Evolutionary conservation across 2,329 filamentous ascomycete species (phyloP).

Genomic region (Arthrobotrys entomopaga): DNA sequence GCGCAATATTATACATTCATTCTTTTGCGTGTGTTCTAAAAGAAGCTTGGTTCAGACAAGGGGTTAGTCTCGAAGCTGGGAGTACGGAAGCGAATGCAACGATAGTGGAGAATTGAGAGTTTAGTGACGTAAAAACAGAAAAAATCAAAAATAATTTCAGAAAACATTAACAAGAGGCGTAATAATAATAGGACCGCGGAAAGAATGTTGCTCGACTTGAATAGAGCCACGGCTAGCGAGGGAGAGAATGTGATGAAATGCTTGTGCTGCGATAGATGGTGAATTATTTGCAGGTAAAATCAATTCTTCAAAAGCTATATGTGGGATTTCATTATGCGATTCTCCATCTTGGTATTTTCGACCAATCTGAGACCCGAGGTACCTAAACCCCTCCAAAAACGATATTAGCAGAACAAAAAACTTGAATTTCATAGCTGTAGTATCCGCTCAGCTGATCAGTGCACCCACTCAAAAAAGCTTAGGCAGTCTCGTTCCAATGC

Average conservation of each 20-base stretch:
- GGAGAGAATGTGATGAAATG: constrained; percentile 57
- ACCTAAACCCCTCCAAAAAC: constrained; percentile 7
- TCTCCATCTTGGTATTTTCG: constrained; percentile 23
- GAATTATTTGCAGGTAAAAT: constrained; percentile 53
- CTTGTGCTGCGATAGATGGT: constrained; percentile 56
- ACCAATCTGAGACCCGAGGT: constrained; percentile 14
- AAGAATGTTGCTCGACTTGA: constrained; percentile 54
- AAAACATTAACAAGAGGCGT: constrained; percentile 8
- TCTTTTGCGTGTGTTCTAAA: no score
- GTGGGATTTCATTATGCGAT: constrained; percentile 14
- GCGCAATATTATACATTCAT: no score
- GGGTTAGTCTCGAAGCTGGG: no score
- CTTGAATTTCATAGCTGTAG: no score
- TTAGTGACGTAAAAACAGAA: no score
- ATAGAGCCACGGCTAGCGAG: constrained; percentile 57
- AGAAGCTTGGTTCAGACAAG: no score
- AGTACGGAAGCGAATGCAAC: no score
- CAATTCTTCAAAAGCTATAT: constrained; percentile 57
- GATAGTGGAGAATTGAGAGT: no score
- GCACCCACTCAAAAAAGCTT: constrained; percentile 57
- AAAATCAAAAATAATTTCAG: no score
- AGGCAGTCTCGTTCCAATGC: constrained; percentile 55
- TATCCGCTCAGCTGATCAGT: neutral
- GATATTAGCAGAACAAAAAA: no score
- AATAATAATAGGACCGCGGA: constrained; percentile 55